Evolutionary conservation across 805 yeast species (phyloP), one percentile per base, ranked within the genome.

Genomic region (Zygosaccharomyces pseudorouxii): DNA sequence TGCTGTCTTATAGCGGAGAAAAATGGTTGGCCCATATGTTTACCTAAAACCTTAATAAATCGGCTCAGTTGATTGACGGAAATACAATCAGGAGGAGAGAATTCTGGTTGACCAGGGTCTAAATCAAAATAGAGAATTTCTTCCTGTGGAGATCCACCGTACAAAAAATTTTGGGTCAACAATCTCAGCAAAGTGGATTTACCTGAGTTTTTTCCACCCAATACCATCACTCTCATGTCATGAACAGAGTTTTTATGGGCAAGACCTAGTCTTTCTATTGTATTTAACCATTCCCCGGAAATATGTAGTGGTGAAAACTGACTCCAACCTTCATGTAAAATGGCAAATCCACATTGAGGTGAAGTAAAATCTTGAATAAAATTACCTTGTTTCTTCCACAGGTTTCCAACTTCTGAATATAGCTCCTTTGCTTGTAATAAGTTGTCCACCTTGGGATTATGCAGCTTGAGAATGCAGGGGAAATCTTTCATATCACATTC

Each of bases 21-120:
- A n/a, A 45, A 38, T 4, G 55, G 49, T 43, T 62, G 65, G 10
- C 58, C 58, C 19, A 64, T 50, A 38, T 51, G 57, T 25, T 58
- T 53, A 3, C 69, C 69, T 20, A 64, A 38, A 1, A 50, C 33
- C 3, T 48, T 44, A 7, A 47, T 25, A 3, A 29, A 25, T 59
- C 36, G 68, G 49, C 31, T 52, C 30, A 62, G 37, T 31, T 53
- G 51, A 8, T 77, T 71, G 10, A 86, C 64, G 0, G 95, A 80
- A 2, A 89, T 66, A 38, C 84, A 77, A 28, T 84, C 89, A 0
- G 96, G 93, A 7, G 71, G 71, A 0, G 89, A 80, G 53, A 75
- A 81, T 57, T 86, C 95, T 0, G 95, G 81, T 61, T 89, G 96
- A 0, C 95, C 96, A 0, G 97, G 96, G 61, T 90, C 98, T 1